Evolutionary conservation across 768 basidiomycete species (phyloP).

Genomic region (Lyophyllum semitale): DNA sequence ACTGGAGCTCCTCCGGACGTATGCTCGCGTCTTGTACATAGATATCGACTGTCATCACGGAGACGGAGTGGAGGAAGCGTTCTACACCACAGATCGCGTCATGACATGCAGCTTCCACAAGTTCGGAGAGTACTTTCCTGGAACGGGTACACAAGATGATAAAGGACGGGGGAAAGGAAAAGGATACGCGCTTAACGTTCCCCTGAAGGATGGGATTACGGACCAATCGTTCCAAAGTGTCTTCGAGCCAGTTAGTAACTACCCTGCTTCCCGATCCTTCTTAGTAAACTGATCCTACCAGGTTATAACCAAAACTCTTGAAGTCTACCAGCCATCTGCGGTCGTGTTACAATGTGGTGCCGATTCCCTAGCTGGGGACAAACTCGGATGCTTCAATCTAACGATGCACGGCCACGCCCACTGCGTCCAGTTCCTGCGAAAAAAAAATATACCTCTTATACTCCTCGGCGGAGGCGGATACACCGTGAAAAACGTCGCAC

Average conservation of each 20-base stretch:
- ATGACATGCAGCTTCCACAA: constrained; percentile 98
- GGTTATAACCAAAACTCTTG: constrained; percentile 85
- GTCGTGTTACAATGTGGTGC: constrained; percentile 95
- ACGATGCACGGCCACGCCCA: constrained; percentile 94
- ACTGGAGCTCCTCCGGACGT: constrained; percentile 82
- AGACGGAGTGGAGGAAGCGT: constrained; percentile 99
- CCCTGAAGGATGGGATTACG: constrained; percentile 90
- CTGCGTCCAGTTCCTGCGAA: constrained; percentile 87
- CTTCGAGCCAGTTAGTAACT: constrained; percentile 82
- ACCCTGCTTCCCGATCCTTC: not conserved
- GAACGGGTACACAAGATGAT: constrained; percentile 85
- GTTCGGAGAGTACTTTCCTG: constrained; percentile 94
- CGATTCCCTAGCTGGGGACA: constrained; percentile 94
- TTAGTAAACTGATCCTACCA: constrained; percentile 26
- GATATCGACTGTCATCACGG: constrained; percentile 99
- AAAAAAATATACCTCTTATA: constrained; percentile 83
- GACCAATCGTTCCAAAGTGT: constrained; percentile 85
- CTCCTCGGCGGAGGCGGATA: constrained; percentile 96
- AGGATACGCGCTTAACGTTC: constrained; percentile 91
- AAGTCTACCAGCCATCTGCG: constrained; percentile 84
- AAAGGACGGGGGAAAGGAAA: constrained; percentile 81
- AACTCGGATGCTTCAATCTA: constrained; percentile 93
- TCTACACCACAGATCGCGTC: constrained; percentile 96
- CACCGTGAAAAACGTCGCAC: constrained; percentile 94
- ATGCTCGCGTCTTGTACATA: constrained; percentile 90